Evolutionary conservation across 1,139 yeast species (phyloP), one percentile per base, ranked within the genome.

Genomic region (Pichia cactophila): DNA sequence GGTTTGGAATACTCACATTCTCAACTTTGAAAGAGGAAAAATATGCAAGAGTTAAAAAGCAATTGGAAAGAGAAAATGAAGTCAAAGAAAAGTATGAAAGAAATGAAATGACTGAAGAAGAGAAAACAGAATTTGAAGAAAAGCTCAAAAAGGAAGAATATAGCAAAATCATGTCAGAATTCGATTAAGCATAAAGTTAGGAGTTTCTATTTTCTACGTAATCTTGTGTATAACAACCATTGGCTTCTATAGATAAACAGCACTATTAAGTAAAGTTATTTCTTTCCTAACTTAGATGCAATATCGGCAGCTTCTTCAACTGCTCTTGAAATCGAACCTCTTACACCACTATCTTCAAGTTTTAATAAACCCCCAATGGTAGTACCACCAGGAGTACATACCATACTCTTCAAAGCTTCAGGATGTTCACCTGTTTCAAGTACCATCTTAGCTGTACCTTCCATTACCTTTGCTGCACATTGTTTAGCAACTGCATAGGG

Each of bases 361-460:
- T 81, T 87, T 67, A 90, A 77, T 54, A 94, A 73, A 0, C 99
- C 99, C 5, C 96, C 96, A 64, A 94, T 92, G 9, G 99, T 92
- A 48, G 97, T 90, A 38, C 99, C 99, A 35, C 95, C 98, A 17
- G 99, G 99, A 0, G 99, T 92, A 64, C 97, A 89, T 7, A 92
- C 94, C 61, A 84, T 85, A 65, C 86, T 83, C 64, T 87, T 86
- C 65, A 92, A 75, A 20, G 79, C 88, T 11, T 95, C 94, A n/a
- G 98, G 98, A 62, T 90, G 97, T 42, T 77, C 80, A 3, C 89
- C 90, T n/a, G 88, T 78, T 62, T 80, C 85, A 53, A 77, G 69
- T 1, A 84, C 94, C 96, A 92, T 87, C 68, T 81, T 82, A 28
- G 95, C 94, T n/a, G 97, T 87, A 23, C 99, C 98, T 64, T 86